These are phyloP conservation scores for Cystofilobasidium macerans DNA, from an alignment of 768 basidiomycete genomes.

Conservation along the genomic window DNA sequence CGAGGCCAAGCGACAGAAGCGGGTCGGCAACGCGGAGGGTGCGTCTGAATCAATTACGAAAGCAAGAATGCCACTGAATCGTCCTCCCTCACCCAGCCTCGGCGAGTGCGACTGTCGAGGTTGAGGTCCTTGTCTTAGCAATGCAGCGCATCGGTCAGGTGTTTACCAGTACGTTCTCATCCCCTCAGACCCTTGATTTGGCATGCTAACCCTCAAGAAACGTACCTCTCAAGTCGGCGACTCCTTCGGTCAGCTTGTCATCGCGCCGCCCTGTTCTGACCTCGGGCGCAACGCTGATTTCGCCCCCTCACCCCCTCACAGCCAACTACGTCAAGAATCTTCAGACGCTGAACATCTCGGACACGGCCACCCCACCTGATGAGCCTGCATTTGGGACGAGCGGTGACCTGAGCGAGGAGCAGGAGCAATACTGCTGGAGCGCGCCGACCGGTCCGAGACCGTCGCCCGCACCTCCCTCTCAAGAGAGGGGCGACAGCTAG, in stretches of 20 bases:
- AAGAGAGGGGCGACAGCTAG: no score
- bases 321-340: background rate
- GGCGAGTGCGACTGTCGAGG: background rate
- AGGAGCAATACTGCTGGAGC: background rate
- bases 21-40: background rate
- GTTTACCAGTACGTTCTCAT: background rate
- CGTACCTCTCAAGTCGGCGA: slow-evolving; percentile 1
- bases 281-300: no score
- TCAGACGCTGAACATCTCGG: background rate
- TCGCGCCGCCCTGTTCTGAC: no score
- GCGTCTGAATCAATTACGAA: no score
- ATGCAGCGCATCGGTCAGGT: slow-evolving; percentile 1
- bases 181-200: background rate
- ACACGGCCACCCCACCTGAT: no score
- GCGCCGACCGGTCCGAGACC: no score
- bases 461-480: no score
- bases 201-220: no score
- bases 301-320: no score
- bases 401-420: no score
- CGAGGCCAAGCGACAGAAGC: background rate
- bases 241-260: no score
- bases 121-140: background rate
- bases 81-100: background rate
- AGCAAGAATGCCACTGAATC: no score
- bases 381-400: background rate